Conservation (phyloP, 2,329 filamentous ascomycete genomes). For the Zymoseptoria passerinii region DNA sequence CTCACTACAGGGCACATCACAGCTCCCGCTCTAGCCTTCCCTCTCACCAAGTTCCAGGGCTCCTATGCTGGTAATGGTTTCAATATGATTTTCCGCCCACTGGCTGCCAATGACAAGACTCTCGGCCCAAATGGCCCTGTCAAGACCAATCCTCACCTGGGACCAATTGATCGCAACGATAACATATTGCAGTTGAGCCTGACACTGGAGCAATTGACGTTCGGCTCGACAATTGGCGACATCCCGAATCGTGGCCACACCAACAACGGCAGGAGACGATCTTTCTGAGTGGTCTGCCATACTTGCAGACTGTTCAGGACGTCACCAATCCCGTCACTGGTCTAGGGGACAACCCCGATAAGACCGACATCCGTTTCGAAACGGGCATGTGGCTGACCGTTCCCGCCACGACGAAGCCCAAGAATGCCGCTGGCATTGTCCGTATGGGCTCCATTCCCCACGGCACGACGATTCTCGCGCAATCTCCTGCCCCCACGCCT, state of each 20-base stretch:
- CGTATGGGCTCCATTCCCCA: constrained; percentile 40
- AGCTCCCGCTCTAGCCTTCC: neutral
- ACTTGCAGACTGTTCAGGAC: constrained; percentile 32
- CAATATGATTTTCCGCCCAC: constrained; percentile 35
- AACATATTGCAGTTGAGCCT: constrained; percentile 36
- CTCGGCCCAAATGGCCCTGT: too few relatives aligned
- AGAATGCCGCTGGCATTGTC: neutral
- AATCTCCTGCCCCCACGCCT: constrained; percentile 20
- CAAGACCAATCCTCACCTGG: too few relatives aligned
- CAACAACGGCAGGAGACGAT: constrained; percentile 27
- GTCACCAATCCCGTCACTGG: constrained; percentile 24
- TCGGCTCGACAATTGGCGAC: constrained; percentile 27
- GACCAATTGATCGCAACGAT: constrained; percentile 5
- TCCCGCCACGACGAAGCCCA: constrained; percentile 17
- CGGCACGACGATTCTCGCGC: constrained; percentile 38
- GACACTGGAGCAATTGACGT: constrained; percentile 31
- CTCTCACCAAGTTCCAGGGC: constrained; percentile 7
- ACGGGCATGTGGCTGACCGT: constrained; percentile 36
- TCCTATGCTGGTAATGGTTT: constrained; percentile 30
- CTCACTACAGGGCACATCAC: neutral
- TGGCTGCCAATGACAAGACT: constrained; percentile 9
- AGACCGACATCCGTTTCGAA: constrained; percentile 35
- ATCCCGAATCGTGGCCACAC: constrained; percentile 34
- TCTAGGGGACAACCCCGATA: constrained; percentile 15
- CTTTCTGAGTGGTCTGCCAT: constrained; percentile 31